Percentiles rank a stretch among this genome's conserved stretches.
These are phyloP conservation scores for Sanghuangporus sanghuang DNA, from an alignment of 1,284 basidiomycete species.

Conservation along the genomic window DNA sequence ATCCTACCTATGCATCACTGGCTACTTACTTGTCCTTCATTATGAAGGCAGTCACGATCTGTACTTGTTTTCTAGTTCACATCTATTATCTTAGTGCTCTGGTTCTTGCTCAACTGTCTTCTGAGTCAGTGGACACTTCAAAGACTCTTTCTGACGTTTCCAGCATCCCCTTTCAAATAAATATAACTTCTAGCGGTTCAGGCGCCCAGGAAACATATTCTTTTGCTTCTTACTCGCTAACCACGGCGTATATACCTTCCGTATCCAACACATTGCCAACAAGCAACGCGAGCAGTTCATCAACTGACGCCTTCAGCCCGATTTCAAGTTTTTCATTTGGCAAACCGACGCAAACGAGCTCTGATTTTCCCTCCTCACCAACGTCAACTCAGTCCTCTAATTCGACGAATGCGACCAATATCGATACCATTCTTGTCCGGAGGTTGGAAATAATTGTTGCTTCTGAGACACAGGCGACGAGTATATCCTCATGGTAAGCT, in stretches of 20 bases:
- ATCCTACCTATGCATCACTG: too few relatives aligned
- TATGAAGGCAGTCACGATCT: too few relatives aligned
- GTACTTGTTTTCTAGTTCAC: background rate
- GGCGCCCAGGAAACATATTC: too few relatives aligned
- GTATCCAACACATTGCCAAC: too few relatives aligned
- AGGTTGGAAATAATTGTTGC: conserved; percentile 27
- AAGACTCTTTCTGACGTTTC: background rate
- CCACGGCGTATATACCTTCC: too few relatives aligned
- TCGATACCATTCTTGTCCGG: conserved; percentile 25
- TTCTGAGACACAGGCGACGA: conserved; percentile 22
- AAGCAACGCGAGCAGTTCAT: too few relatives aligned
- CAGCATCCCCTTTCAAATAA: background rate
- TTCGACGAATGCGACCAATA: conserved; percentile 21
- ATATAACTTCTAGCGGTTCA: background rate
- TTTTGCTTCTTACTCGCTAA: too few relatives aligned
- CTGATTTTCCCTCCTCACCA: background rate
- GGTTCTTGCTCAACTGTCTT: background rate
- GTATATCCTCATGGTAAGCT: conserved; percentile 25
- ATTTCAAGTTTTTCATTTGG: too few relatives aligned
- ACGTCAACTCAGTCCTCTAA: conserved; percentile 6
- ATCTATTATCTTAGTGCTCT: background rate
- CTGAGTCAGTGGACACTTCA: background rate
- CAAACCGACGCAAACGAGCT: background rate
- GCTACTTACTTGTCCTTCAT: too few relatives aligned
- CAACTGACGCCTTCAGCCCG: too few relatives aligned